Evolutionary conservation across 2,329 filamentous ascomycete genomes (phyloP), one percentile per base, ranked within the genome.

Genomic region (Tolypocladium paradoxum): DNA sequence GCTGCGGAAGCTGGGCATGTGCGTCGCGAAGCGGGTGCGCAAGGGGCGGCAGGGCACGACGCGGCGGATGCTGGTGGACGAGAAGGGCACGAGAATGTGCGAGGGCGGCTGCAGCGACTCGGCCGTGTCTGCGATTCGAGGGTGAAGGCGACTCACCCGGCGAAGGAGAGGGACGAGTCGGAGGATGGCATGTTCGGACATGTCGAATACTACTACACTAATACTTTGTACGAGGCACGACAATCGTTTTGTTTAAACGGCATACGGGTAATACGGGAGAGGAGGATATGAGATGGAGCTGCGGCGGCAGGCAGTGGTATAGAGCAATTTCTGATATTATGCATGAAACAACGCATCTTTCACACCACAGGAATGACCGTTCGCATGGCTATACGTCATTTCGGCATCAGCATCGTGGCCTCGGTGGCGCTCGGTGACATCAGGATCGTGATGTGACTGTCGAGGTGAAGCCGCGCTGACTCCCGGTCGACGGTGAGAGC

Each of bases 1-100:
- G 62, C 84, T 76, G 31, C 95, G 79, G 73, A 93, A 92, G 70
- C 88, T 87, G 51, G 81, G 71, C 67, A 85, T 79, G 49, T 90
- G 72, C 2, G 72, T 72, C 7, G 68, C 16, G 55, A 49, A n/a
- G 45, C 51, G 57, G 35, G 65, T 65, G 49, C 63, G 55, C 6
- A 68, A 65, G 29, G 76, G 63, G 50, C 70, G 75, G n/a, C 68
- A 68, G 33, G 79, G 68, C 58, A 77, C 72, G 55, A 74, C 61
- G 65, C 74, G 75, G 34, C 36, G 2, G 18, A 46, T 43, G 22
- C 36, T 24, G 38, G 49, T 4, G 36, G 24, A 29, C 14, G 46
- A 33, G 31, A 36, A 51, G 24, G 9, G n/a, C 29, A 29, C 11
- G 48, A 22, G 7, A 9, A 29, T 14, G 37, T 20, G 35, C 24